Evolutionary conservation across 371 early-diverging fungal species (phyloP), one percentile per base, ranked within the genome.

Genomic region (Mortierella sp.): DNA sequence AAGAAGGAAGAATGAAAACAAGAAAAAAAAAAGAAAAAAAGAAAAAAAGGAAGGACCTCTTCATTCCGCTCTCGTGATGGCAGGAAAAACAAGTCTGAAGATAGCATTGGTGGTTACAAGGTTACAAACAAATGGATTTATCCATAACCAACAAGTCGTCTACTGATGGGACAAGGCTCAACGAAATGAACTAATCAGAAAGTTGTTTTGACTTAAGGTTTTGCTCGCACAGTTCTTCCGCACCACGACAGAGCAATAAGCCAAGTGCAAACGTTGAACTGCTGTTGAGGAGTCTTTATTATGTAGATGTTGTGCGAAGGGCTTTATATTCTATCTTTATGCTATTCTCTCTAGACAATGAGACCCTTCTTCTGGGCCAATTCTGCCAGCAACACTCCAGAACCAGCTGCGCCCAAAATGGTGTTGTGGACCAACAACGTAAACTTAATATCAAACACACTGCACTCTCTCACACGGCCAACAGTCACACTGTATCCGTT

Each of bases 401-500:
- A 94, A 60, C 98, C 98, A 11, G 99, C 99, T 41, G 99, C 99
- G 58, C 98, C 98, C 57, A 98, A 88, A 55, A 98, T 89, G 48
- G 98, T 98, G 86, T 98, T 98, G 86, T 98, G 99, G 50, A 93
- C 92, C 41, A 98, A 88, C 45, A 96, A 83, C 22, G 94, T 92
- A 70, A 98, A 94, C 86, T 95, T 97, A 83, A 96, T 87, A 77
- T 97, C 96, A 58, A 97, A 91, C 28, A 96, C 88, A 63, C 91
- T 90, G 74, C 97, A 96, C 32, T 83, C 84, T 58, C 97, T 89
- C 60, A 97, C 89, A 69, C 98, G 88, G 21, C 98, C 99, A 28
- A 98, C 95, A 21, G 95, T 94, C 53, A 97, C 96, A 33, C 95
- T 87, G 85, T 96, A 94, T 24, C 98, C 98, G 62, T 89, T 89